Conservation (phyloP, 106 monocot genomes). For the Apostasia shenzhenica region DNA sequence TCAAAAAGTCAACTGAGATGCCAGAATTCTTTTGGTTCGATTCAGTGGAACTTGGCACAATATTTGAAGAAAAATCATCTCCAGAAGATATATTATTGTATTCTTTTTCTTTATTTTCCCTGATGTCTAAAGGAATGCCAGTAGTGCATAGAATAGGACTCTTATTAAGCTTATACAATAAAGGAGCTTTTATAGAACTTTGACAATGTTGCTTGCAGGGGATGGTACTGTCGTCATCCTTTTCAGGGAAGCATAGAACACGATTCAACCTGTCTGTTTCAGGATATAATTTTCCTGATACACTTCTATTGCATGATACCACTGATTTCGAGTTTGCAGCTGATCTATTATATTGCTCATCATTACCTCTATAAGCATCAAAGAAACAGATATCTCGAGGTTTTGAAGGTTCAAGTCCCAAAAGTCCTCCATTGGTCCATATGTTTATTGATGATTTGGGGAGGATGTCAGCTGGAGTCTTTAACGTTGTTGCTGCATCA, state of each 20-base stretch:
- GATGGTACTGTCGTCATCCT: neutral
- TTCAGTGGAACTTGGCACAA: constrained; percentile 8
- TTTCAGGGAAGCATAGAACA: neutral
- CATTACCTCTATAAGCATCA: neutral
- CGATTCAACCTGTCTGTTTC: neutral
- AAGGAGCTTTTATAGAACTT: constrained; percentile 1
- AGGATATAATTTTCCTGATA: neutral
- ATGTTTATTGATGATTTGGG: constrained; percentile 30
- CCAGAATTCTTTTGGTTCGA: constrained; percentile 8
- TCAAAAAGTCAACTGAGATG: constrained; percentile 55
- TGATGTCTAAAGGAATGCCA: neutral
- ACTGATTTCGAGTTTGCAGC: constrained; percentile 2
- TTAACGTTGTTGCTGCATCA: neutral
- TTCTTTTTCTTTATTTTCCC: neutral
- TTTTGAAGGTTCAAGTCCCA: constrained; percentile 93
- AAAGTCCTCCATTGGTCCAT: constrained; percentile 94
- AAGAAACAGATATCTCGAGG: constrained; percentile 52
- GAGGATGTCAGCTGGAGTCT: constrained; percentile 12
- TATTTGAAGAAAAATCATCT: constrained; percentile 10
- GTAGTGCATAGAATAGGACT: neutral
- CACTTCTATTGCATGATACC: neutral
- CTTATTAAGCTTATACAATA: neutral
- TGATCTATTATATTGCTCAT: constrained; percentile 4
- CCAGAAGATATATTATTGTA: neutral
- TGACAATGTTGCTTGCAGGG: neutral